Evolutionary conservation across 2,329 filamentous ascomycete genomes (phyloP).

Genomic region (Emericellopsis atlantica): DNA sequence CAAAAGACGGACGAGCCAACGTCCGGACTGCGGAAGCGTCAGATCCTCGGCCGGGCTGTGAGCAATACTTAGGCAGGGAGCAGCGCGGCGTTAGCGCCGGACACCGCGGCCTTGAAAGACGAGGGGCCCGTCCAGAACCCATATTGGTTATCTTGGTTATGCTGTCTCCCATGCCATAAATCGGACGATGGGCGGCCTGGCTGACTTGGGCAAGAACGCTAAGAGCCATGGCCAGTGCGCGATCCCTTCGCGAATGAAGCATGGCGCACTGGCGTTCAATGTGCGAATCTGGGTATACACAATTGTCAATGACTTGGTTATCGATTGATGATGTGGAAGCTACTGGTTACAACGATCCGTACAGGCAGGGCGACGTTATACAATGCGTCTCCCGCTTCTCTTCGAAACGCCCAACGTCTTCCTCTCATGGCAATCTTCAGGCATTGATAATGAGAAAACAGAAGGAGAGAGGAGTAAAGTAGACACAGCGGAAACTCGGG

Average conservation of each 20-base stretch:
- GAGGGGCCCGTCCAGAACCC: constrained; percentile 29
- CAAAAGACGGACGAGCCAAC: constrained; percentile 6
- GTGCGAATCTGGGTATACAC: too few relatives aligned
- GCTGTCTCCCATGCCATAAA: constrained; percentile 36
- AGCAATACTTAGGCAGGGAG: constrained; percentile 44
- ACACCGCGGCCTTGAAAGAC: constrained; percentile 5
- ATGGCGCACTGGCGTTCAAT: too few relatives aligned
- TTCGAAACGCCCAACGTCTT: not conserved
- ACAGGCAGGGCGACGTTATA: too few relatives aligned
- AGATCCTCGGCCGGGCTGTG: constrained; percentile 43
- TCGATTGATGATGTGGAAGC: too few relatives aligned
- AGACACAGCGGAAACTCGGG: too few relatives aligned
- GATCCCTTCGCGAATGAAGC: too few relatives aligned
- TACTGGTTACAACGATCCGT: too few relatives aligned
- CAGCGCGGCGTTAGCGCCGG: constrained; percentile 11
- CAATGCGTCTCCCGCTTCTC: too few relatives aligned
- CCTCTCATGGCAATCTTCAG: not conserved
- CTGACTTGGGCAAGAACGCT: not conserved
- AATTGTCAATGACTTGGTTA: too few relatives aligned
- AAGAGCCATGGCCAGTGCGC: too few relatives aligned
- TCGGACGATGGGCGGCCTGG: constrained; percentile 22
- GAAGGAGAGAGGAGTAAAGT: too few relatives aligned
- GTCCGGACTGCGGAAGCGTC: constrained; percentile 23
- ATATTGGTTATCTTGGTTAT: constrained; percentile 43
- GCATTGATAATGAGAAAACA: not conserved